Conservation (phyloP, 202 grass and related monocot species). For the Musa balbisiana region DNA sequence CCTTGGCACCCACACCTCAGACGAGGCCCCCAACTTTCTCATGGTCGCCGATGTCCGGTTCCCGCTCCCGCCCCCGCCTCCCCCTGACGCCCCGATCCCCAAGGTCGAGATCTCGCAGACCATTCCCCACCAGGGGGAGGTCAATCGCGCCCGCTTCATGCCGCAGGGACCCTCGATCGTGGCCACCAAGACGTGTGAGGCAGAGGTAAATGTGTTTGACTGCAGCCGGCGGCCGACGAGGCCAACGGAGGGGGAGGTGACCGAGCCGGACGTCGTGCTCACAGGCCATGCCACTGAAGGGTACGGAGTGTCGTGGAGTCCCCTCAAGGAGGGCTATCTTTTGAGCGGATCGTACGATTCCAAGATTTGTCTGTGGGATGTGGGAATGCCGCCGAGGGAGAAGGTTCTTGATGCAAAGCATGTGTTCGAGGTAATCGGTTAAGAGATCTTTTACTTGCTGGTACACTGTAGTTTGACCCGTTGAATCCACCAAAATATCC, state of each 20-base stretch:
- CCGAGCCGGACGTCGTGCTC: constrained; percentile 48
- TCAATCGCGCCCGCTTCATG: constrained; percentile 80
- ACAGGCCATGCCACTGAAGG: constrained; percentile 68
- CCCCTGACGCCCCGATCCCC: constrained; percentile 29
- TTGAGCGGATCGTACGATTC: constrained; percentile 91
- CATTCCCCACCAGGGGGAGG: constrained; percentile 58
- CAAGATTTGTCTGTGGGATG: constrained; percentile 94
- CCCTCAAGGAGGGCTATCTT: constrained; percentile 54
- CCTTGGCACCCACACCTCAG: constrained; percentile 75
- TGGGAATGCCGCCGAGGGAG: constrained; percentile 27
- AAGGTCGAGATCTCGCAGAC: constrained; percentile 43
- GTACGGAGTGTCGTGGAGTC: constrained; percentile 85
- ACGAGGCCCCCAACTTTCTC: constrained; percentile 50
- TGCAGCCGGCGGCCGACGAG: constrained; percentile 18
- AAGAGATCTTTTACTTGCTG: background rate
- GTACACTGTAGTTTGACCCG: too few species aligned
- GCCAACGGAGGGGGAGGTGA: constrained; percentile 8
- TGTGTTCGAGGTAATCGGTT: constrained; percentile 78
- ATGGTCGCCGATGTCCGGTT: constrained; percentile 47
- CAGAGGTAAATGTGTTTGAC: constrained; percentile 74
- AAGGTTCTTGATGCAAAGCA: constrained; percentile 51
- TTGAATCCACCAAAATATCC: too few species aligned
- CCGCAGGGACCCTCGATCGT: constrained; percentile 47
- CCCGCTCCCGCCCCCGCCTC: constrained; percentile 35
- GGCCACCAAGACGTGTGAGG: constrained; percentile 64